Percentiles rank a stretch among this genome's conserved stretches.
These are phyloP conservation scores for Verticillium albo-atrum DNA, from an alignment of 2,329 filamentous ascomycete species.

Conservation along the genomic window DNA sequence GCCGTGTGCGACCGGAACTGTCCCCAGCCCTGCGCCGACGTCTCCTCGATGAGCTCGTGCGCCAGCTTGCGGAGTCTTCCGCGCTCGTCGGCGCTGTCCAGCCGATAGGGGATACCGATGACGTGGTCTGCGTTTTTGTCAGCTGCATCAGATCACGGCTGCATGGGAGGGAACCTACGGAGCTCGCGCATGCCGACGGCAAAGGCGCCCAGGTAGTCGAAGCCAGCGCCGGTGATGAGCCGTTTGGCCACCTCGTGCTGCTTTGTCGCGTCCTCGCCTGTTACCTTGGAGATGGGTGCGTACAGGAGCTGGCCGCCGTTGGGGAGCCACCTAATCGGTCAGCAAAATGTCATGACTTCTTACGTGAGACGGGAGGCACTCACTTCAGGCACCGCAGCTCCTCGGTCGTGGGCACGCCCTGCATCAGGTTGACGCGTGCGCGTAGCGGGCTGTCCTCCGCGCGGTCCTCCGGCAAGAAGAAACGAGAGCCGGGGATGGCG, in stretches of 20 bases:
- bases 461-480: constrained; percentile 28
- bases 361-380: constrained; percentile 1
- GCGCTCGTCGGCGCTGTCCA: constrained; percentile 32
- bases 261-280: constrained; percentile 25
- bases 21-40: constrained; percentile 32
- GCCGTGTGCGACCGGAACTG: constrained; percentile 40
- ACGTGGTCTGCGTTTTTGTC: constrained; percentile 34
- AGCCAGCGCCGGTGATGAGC: constrained; percentile 16
- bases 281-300: constrained; percentile 29
- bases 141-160: neutral
- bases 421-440: constrained; percentile 19
- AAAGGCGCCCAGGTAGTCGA: constrained; percentile 26
- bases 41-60: constrained; percentile 31
- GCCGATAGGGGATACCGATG: constrained; percentile 47
- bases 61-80: constrained; percentile 17
- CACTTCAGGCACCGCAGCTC: constrained; percentile 29
- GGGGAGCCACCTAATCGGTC: constrained; percentile 27
- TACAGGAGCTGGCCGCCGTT: constrained; percentile 32
- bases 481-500: constrained; percentile 25
- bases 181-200: constrained; percentile 19
- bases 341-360: constrained; percentile 11
- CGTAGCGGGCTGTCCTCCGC: constrained; percentile 22
- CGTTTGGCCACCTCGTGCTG: constrained; percentile 25
- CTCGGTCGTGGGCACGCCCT: constrained; percentile 30
- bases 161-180: constrained; percentile 16